Evolutionary conservation across 2,329 filamentous ascomycete species (phyloP).

Genomic region (Alternaria alternata): DNA sequence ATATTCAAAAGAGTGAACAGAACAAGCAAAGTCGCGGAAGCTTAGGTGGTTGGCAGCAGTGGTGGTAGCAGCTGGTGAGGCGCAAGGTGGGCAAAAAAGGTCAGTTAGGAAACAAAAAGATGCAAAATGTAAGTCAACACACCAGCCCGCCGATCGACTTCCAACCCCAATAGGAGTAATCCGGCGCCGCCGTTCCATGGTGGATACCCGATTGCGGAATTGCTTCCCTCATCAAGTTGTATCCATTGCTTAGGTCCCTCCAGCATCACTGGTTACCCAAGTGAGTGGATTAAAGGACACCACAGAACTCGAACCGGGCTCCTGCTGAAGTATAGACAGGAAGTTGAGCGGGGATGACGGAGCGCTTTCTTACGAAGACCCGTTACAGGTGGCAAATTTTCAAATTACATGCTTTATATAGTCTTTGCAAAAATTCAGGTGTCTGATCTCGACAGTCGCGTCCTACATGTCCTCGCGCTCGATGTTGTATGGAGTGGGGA

Average conservation of each 20-base stretch:
- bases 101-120: constrained; percentile 8
- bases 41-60: background rate
- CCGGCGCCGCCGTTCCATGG: constrained; percentile 53
- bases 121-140: constrained; percentile 48
- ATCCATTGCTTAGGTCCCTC: constrained; percentile 54
- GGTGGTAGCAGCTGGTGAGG: background rate
- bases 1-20: background rate
- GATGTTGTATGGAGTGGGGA: background rate
- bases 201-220: constrained; percentile 54
- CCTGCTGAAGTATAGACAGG: constrained; percentile 44
- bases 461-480: too few species aligned
- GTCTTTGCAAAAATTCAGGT: too few species aligned
- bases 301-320: constrained; percentile 55
- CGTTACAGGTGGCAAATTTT: constrained; percentile 42
- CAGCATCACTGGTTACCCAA: constrained; percentile 53
- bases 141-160: constrained; percentile 46
- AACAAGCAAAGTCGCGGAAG: background rate
- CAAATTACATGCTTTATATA: constrained; percentile 12
- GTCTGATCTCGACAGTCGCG: too few species aligned
- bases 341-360: constrained; percentile 44
- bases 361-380: constrained; percentile 46
- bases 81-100: background rate
- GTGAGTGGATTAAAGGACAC: constrained; percentile 50
- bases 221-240: constrained; percentile 53
- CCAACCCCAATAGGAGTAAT: constrained; percentile 51